phyloP scores from a whole-genome alignment of 1,284 basidiomycete genomes.

The Stygiomarasmius scandens region DNA sequence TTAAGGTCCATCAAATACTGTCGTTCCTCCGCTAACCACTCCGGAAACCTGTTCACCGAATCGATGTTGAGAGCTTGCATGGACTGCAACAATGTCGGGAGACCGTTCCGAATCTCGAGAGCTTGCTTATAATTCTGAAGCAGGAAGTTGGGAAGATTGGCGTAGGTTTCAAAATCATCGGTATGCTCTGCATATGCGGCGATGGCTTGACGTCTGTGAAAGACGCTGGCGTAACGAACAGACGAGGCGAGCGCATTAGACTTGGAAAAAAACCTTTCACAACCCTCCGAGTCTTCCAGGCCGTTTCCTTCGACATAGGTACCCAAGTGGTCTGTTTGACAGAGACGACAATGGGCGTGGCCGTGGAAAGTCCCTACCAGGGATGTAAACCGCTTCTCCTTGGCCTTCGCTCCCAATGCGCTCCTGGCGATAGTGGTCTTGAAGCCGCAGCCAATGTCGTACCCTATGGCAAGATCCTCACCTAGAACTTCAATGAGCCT shows the following conservation, averaged over 20 bases:
- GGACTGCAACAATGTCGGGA: conserved; percentile 13
- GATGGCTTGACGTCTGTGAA: conserved; percentile 26
- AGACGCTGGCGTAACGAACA: conserved; percentile 21
- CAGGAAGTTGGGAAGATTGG: background rate
- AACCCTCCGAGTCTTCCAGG: conserved; percentile 28
- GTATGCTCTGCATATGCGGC: conserved; percentile 16
- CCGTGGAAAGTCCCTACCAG: conserved; percentile 23
- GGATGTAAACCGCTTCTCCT: background rate
- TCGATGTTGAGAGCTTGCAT: conserved; percentile 15
- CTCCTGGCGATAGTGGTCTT: conserved; percentile 8
- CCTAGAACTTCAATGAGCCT: background rate
- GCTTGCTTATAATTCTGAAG: background rate
- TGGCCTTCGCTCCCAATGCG: conserved; percentile 6
- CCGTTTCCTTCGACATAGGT: conserved; percentile 23
- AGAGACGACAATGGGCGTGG: conserved; percentile 25
- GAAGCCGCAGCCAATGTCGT: conserved; percentile 22
- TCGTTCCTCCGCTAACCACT: conserved; percentile 27
- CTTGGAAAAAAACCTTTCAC: conserved; percentile 26
- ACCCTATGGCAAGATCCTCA: conserved; percentile 6
- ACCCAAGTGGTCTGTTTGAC: conserved; percentile 23
- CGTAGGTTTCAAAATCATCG: conserved; percentile 22
- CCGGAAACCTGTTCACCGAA: conserved; percentile 17
- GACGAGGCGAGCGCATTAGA: conserved; percentile 24
- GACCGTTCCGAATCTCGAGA: background rate
- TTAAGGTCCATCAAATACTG: conserved; percentile 18